Base-by-base conservation (phyloP, 139 green algal species). In the Axilococcus clingmanii region DNA sequence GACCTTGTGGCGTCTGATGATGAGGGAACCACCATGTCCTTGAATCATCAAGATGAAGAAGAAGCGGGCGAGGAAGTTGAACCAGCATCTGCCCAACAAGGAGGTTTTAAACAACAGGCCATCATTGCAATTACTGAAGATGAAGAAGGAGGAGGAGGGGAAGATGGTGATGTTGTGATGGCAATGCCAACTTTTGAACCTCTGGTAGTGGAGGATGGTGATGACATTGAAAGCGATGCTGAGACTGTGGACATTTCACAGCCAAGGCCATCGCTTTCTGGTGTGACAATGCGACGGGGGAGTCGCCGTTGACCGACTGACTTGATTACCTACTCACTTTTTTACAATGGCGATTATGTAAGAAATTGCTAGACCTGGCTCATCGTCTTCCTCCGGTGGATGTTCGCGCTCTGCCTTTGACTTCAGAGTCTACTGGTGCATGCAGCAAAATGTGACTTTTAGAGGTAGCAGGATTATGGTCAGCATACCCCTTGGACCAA, bases 401-500 rank as follows among this genome's bases (percentile, higher is more conserved):
- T 15, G 55, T 23, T 19, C 56, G 42, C 22, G 31, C 30, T 2
- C 56, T 44, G 42, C 46, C 59, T 63, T 94, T 88, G 11, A 94
- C 79, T 65, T 95, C 87, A 3, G 61, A 55, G 34, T 94, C 89
- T 49, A 85, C 71, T 12, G 76, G 75, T 8, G 69, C 45, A 61
- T 97, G 89, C 52, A 97, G 68, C 40, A 94, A 65, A 31, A 97
- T 90, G 57, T 88, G 69, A 62, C 87, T 91, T 68, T 91, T 80
- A 43, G 82, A 75, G 2, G 63, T 62, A 7, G 58, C 6, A 3
- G 86, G 82, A 50, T 88, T 82, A 72, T 86, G 68, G 49, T 88
- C 81, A 30, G 80, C 64, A 59, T 82, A 82, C 3, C 89, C 89
- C 30, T 72, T 76, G 44, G 68, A 85, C 89, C 89, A 97, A 55